phyloP scores from a whole-genome alignment of 495 filamentous ascomycete species.

The Gamarada debralockiae region DNA sequence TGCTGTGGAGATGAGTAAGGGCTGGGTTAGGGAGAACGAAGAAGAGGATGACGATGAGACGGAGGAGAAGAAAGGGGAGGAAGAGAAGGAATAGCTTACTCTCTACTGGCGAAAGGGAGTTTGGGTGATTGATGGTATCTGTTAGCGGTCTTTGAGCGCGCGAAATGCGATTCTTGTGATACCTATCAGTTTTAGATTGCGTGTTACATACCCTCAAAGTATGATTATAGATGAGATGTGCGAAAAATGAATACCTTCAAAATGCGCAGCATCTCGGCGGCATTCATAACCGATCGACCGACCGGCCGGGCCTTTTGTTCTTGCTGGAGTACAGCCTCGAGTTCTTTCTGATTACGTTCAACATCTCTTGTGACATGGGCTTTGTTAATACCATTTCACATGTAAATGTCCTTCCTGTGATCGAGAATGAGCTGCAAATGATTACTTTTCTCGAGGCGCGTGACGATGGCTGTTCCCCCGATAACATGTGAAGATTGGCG shows the following conservation, averaged over 20 bases:
- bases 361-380: too few relatives aligned
- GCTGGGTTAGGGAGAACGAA: conserved; percentile 64
- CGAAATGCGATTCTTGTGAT: too few relatives aligned
- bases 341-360: too few relatives aligned
- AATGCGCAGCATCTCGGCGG: neutral
- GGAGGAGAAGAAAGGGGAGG: conserved; percentile 24
- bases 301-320: too few relatives aligned
- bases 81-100: neutral
- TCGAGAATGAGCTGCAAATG: neutral
- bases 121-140: neutral
- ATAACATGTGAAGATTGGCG: neutral
- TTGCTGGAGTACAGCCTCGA: too few relatives aligned
- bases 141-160: neutral
- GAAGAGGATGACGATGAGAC: conserved; percentile 47
- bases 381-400: neutral
- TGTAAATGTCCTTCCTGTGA: neutral
- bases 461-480: neutral
- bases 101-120: neutral
- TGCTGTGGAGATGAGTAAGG: conserved; percentile 86
- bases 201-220: too few relatives aligned
- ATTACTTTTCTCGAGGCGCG: conserved; percentile 8
- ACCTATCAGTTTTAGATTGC: neutral
- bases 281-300: too few relatives aligned
- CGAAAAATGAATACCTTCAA: neutral
- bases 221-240: too few relatives aligned